Evolutionary conservation across 1,139 yeast genomes (phyloP), one percentile per base, ranked within the genome.

Genomic region (Chernovozyma sophiae-reginae): DNA sequence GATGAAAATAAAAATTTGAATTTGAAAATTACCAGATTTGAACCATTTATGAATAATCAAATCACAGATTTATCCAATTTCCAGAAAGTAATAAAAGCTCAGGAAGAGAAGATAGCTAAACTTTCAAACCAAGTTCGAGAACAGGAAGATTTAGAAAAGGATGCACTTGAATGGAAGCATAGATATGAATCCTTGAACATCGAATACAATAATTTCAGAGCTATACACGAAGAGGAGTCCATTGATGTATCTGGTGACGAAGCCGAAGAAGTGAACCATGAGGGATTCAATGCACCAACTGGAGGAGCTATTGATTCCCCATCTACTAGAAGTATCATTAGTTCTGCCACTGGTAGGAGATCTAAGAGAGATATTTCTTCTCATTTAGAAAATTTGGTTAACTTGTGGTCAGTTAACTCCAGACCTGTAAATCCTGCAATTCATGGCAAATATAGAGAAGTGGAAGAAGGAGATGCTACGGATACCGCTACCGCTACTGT

Each of bases 41-140:
- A 79, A 48, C 73, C 79, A 3, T 63, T 79, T 36, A 71, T 81
- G 64, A 65, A 74, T 39, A 66, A 74, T 32, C 81, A 79, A 47
- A 63, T 81, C 40, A 60, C 74, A 3, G 77, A 78, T 40, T 61
- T 81, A 32, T 62, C 72, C 7, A 67, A 68, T 24, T 60, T 83
- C 52, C 83, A 81, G 51, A 62, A 65, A 30, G 54, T 83, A 19
- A 69, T 83, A 30, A 68, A 74, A 46, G 58, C 61, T 4, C 89
- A 82, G 57, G 76, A 74, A 42, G 63, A 57, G 6, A 64, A 68
- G 44, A 68, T 81, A 29, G 55, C 56, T 4, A 51, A 54, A 6
- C 63, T 77, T 44, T 56, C 68, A n/a, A 46, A 51, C 3, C 69
- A 68, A 43, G 62, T 78, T 2, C 62, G 59, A 38, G 72, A 67